Percentiles rank a stretch among this genome's conserved stretches.
These are phyloP conservation scores for Tetracladium maxilliforme DNA, from an alignment of 2,329 filamentous ascomycete genomes.

Conservation along the genomic window DNA sequence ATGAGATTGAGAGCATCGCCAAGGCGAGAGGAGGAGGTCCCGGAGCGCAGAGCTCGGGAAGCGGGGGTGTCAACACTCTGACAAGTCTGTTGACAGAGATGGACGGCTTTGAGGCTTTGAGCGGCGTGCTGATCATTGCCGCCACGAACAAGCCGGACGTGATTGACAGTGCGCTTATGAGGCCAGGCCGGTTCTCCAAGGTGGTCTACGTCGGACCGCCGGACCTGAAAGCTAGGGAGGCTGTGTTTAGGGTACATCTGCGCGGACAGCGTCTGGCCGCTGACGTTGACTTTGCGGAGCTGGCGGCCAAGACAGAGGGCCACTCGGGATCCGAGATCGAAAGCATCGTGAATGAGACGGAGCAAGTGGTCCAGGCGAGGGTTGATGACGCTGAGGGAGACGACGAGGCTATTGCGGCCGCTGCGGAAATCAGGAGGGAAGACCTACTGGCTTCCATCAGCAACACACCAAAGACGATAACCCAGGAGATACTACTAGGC, in stretches of 20 bases:
- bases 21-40: constrained; percentile 33
- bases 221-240: constrained; percentile 53
- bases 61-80: constrained; percentile 61
- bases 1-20: constrained; percentile 84
- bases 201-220: constrained; percentile 79
- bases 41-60: constrained; percentile 30
- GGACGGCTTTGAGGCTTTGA: constrained; percentile 80
- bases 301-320: constrained; percentile 55
- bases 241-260: constrained; percentile 60
- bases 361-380: background rate
- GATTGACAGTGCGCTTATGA: constrained; percentile 72
- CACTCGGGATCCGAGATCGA: constrained; percentile 79
- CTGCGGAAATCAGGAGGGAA: too few species aligned
- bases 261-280: constrained; percentile 40
- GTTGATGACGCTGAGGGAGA: constrained; percentile 29
- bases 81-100: constrained; percentile 88
- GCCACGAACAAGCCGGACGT: constrained; percentile 84
- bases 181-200: constrained; percentile 74
- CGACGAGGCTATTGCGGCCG: too few species aligned
- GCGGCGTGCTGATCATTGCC: constrained; percentile 73
- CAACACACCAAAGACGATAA: too few species aligned
- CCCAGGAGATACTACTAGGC: too few species aligned
- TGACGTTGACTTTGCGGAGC: constrained; percentile 48
- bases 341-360: constrained; percentile 20
- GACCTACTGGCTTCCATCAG: too few species aligned